Evolutionary conservation across 2,329 filamentous ascomycete species (phyloP).

Genomic region (Botrytis cinerea): DNA sequence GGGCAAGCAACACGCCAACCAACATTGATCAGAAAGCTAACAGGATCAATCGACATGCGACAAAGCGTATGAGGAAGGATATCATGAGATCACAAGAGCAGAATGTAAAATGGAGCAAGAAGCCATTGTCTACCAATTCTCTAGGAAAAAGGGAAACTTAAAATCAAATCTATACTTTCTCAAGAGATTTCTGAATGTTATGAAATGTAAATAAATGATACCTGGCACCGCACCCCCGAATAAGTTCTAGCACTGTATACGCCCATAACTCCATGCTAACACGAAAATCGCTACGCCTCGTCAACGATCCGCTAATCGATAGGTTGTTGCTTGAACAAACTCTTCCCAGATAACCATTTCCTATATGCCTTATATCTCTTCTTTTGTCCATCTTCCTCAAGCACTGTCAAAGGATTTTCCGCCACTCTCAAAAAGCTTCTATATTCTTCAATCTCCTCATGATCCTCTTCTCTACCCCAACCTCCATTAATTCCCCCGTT

Average conservation of each 20-base stretch:
- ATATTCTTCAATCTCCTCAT: conserved; percentile 69
- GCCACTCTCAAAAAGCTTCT: conserved; percentile 73
- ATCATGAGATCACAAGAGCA: background rate
- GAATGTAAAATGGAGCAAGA: background rate
- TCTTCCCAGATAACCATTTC: conserved; percentile 94
- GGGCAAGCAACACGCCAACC: background rate
- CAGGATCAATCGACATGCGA: background rate
- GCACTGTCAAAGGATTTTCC: conserved; percentile 84
- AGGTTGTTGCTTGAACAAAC: conserved; percentile 88
- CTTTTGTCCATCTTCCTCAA: conserved; percentile 81
- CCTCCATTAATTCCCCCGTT: conserved; percentile 70
- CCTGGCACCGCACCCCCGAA: background rate
- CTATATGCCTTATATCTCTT: conserved; percentile 96
- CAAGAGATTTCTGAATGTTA: background rate
- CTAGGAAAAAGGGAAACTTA: background rate
- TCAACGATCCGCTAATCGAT: conserved; percentile 44
- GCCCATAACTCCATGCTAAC: background rate
- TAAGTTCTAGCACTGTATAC: background rate
- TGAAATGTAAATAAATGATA: background rate
- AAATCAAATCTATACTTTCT: background rate
- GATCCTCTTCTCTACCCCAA: conserved; percentile 52
- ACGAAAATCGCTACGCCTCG: background rate
- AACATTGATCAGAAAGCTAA: background rate
- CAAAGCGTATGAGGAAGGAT: background rate
- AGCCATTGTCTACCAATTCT: background rate